A percentile compares a stretch with the other conserved stretches of the same genome.
These are phyloP conservation scores for Lycium barbarum DNA, from an alignment of 257 asterid genomes.

Conservation along the genomic window DNA sequence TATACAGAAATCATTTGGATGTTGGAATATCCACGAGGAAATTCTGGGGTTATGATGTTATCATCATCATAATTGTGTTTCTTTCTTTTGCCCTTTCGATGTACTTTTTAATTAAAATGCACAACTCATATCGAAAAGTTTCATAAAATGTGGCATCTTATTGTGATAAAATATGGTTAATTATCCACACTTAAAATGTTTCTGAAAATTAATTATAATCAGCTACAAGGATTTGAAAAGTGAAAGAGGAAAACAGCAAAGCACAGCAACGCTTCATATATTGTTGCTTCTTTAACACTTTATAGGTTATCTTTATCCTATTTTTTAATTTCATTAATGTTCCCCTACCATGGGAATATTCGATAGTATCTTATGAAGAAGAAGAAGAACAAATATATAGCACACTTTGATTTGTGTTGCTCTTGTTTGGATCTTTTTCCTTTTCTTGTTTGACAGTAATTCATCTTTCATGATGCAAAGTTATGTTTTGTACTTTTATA, in stretches of 20 bases:
- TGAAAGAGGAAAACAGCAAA: constrained; percentile 6
- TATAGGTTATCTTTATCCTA: no score
- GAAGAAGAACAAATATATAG: no score
- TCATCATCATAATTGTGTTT: background rate
- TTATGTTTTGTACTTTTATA: no score
- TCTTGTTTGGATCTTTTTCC: background rate
- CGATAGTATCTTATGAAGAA: no score
- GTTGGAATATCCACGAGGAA: constrained; percentile 18
- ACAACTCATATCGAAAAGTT: background rate
- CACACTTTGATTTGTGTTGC: background rate
- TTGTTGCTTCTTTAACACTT: background rate
- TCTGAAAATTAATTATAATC: background rate
- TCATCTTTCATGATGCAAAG: no score
- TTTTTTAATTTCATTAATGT: no score
- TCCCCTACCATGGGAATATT: no score
- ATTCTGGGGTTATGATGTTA: background rate
- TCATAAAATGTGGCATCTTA: background rate
- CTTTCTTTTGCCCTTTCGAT: background rate
- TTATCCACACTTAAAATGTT: background rate
- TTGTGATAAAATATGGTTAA: background rate
- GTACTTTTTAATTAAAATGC: background rate
- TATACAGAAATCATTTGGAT: background rate
- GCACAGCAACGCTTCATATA: background rate
- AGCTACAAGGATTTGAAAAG: background rate
- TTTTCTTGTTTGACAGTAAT: background rate